These are phyloP conservation scores for Platanthera guangdongensis DNA, from an alignment of 106 monocot species.

Conservation along the genomic window DNA sequence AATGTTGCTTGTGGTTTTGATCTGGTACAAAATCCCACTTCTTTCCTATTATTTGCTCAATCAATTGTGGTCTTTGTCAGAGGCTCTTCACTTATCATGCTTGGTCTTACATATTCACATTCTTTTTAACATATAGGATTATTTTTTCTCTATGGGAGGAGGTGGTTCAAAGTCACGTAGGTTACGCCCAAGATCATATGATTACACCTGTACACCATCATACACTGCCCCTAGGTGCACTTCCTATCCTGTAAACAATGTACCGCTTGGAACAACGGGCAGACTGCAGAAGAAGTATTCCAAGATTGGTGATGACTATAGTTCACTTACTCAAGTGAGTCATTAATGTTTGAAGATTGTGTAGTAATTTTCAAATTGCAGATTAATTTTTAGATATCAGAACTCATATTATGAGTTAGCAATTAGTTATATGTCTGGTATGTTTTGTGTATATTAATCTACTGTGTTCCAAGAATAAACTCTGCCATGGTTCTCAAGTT, in stretches of 20 bases:
- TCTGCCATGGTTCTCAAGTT: neutral
- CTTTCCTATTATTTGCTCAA: neutral
- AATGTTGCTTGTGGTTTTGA: neutral
- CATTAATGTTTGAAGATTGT: neutral
- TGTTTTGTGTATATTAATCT: neutral
- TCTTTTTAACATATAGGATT: neutral
- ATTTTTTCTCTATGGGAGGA: slow-evolving; percentile 2
- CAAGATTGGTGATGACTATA: slow-evolving; percentile 46
- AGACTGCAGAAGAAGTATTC: slow-evolving; percentile 42
- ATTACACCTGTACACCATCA: slow-evolving; percentile 5
- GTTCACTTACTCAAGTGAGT: slow-evolving; percentile 38
- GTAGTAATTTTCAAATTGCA: neutral
- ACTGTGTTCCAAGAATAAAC: neutral
- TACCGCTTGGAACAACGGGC: slow-evolving; percentile 12
- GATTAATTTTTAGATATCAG: neutral
- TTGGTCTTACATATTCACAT: neutral
- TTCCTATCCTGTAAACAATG: slow-evolving; percentile 23
- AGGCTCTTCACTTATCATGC: neutral
- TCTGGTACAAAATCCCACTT: neutral
- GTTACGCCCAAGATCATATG: neutral
- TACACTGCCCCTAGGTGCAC: slow-evolving; percentile 19
- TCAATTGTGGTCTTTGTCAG: neutral
- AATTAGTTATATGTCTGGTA: neutral
- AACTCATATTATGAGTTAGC: neutral
- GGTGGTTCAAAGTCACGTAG: slow-evolving; percentile 3